Base-by-base conservation (phyloP, 768 basidiomycete genomes). In the Phylloporus sp. region DNA sequence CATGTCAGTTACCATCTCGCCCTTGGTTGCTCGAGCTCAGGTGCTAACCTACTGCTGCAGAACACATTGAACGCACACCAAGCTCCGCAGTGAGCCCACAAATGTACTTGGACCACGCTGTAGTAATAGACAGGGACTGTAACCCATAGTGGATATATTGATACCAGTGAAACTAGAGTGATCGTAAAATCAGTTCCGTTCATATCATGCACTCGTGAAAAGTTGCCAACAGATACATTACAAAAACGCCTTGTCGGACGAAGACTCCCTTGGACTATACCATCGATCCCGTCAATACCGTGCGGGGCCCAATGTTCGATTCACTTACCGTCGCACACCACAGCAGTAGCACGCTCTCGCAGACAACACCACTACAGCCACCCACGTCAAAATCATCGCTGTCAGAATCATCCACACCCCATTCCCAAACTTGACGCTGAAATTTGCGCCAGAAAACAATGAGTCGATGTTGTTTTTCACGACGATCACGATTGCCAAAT, bases 361-460 rank as follows among this genome's bases (percentile, higher is more conserved):
- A 34, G 82, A 80, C 42, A 88, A 71, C n/a, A 80, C 60, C 27
- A 86, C 62, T 31, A 88, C 77, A 0, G 80, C 79, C 3, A 78
- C 39, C 85, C 86, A 89, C 2, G 79, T 76, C 56, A 80, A 64
- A 10, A 80, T 55, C 47, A 80, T 67, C 15, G 79, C 82, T 5
- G 61, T 73, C 36, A 89, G 58, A n/a, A 81, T 76, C 80, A 91
- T 79, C 87, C 87, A 90, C 8, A 85, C 77, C 9, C 67, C 86
- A 54, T 83, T 81, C n/a, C 88, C 86, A 66, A 79, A 86, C 12
- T 65, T 53, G 9, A 84, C 75, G 0, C 58, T 65, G 24, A 88
- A 73, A 40, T 67, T 55, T 41, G 76, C 69, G 8, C 65, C 70
- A 0, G 74, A 62, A 20, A 62, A 47, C 13, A 79, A 28, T 12